Conservation (phyloP, 306 rosid genomes). For the Corylus avellana region DNA sequence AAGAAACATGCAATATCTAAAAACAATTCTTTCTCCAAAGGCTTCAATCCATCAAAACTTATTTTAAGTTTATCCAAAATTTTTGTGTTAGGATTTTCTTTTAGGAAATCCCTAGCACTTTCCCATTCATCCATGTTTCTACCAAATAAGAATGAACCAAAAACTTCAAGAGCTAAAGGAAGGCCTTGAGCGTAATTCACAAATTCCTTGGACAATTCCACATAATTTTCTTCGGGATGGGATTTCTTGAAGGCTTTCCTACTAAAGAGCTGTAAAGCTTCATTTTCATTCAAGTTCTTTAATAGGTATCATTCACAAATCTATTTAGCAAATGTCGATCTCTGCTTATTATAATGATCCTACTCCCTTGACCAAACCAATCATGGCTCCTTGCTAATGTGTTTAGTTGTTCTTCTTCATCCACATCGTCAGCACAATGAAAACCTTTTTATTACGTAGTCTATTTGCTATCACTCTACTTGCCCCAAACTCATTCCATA, state of each 20-base stretch:
- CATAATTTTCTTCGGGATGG: neutral
- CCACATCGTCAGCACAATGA: neutral
- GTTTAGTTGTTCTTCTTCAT: no score
- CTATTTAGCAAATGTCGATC: neutral
- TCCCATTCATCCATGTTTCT: constrained; percentile 9
- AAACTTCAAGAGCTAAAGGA: no score
- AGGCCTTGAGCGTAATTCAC: constrained; percentile 7
- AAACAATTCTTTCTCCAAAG: constrained; percentile 20
- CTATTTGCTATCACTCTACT: no score
- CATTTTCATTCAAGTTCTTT: neutral
- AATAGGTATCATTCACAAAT: constrained; percentile 10
- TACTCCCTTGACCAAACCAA: neutral
- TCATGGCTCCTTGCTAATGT: no score
- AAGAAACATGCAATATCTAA: constrained; percentile 31
- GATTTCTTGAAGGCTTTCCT: constrained; percentile 16
- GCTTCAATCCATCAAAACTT: constrained; percentile 35
- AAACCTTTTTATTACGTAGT: neutral
- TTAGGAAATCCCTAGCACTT: constrained; percentile 14
- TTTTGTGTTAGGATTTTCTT: neutral
- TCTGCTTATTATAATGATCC: neutral
- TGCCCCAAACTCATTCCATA: neutral
- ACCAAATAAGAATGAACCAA: no score
- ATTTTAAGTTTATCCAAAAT: constrained; percentile 3
- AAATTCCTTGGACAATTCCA: constrained; percentile 6
- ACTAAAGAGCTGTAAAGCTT: constrained; percentile 27